These are phyloP conservation scores for Mycena citricolor DNA, from an alignment of 1,284 basidiomycete genomes.

Conservation along the genomic window DNA sequence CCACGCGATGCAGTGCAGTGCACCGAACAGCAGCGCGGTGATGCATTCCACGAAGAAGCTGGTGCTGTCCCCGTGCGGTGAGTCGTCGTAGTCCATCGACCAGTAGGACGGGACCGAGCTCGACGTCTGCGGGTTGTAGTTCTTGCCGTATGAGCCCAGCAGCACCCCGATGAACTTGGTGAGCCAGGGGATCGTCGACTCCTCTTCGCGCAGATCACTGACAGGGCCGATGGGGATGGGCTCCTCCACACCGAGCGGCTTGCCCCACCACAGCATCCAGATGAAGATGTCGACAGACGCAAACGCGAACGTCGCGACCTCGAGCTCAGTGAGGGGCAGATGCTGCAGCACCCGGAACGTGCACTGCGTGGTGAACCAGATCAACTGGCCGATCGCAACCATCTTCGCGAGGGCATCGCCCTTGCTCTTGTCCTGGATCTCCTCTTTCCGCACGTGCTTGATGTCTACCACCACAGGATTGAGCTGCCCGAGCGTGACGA, in stretches of 20 bases:
- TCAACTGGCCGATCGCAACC: slow-evolving; percentile 31
- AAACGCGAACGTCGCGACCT: slow-evolving; percentile 33
- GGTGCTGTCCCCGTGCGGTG: not conserved
- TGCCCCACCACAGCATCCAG: slow-evolving; percentile 37
- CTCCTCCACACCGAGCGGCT: slow-evolving; percentile 29
- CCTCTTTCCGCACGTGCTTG: slow-evolving; percentile 1
- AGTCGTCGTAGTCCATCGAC: not conserved
- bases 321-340: slow-evolving; percentile 32
- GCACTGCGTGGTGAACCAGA: slow-evolving; percentile 35
- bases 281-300: slow-evolving; percentile 28
- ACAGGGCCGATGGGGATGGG: slow-evolving; percentile 1
- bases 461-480: not conserved
- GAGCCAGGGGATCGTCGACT: not conserved
- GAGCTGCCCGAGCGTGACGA: not conserved
- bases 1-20: slow-evolving; percentile 26
- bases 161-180: not conserved
- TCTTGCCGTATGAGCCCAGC: not conserved
- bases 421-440: slow-evolving; percentile 33
- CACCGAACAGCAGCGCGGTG: slow-evolving; percentile 22
- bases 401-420: slow-evolving; percentile 30
- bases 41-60: slow-evolving; percentile 1
- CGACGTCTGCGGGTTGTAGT: slow-evolving; percentile 4
- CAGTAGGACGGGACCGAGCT: slow-evolving; percentile 3
- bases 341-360: slow-evolving; percentile 24
- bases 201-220: too few relatives aligned